Evolutionary conservation across 164 flowering plant species (phyloP).

Genomic region (Tinospora cordifolia): DNA sequence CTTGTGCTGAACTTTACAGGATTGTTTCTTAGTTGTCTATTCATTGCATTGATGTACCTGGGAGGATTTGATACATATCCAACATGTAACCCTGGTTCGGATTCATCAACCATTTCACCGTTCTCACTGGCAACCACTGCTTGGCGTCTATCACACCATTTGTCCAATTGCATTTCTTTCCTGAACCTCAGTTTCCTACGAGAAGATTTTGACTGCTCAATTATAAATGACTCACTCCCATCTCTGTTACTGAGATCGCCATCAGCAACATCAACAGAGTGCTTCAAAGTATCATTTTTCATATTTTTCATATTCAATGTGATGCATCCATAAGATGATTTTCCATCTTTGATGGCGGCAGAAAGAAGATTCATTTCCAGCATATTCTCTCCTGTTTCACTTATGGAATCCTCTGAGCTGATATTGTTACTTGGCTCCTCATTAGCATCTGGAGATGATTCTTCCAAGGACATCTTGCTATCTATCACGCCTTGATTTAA

Average conservation of each 20-base stretch:
- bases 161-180: slow-evolving; percentile 39
- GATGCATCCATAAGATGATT: slow-evolving; percentile 24
- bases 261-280: slow-evolving; percentile 31
- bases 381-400: slow-evolving; percentile 40
- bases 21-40: slow-evolving; percentile 41
- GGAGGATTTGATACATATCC: slow-evolving; percentile 30
- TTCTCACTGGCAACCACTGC: slow-evolving; percentile 26
- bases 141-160: slow-evolving; percentile 45
- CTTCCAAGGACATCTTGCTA: slow-evolving; percentile 30
- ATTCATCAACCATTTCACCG: slow-evolving; percentile 24
- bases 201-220: slow-evolving; percentile 45
- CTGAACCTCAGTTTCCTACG: slow-evolving; percentile 38
- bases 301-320: slow-evolving; percentile 22
- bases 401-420: slow-evolving; percentile 34
- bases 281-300: slow-evolving; percentile 7
- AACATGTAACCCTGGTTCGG: slow-evolving; percentile 34
- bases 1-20: slow-evolving; percentile 36
- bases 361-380: slow-evolving; percentile 26
- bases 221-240: slow-evolving; percentile 31
- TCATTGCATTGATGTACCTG: slow-evolving; percentile 36
- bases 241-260: slow-evolving; percentile 33
- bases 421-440: slow-evolving; percentile 32
- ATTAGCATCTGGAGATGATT: slow-evolving; percentile 25
- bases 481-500: slow-evolving; percentile 23
- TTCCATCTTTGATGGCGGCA: slow-evolving; percentile 36